Percentiles rank a stretch among this genome's conserved stretches.
Evolutionary conservation across 257 asterid genomes (phyloP).

Genomic region (Solanum dulcamara): DNA sequence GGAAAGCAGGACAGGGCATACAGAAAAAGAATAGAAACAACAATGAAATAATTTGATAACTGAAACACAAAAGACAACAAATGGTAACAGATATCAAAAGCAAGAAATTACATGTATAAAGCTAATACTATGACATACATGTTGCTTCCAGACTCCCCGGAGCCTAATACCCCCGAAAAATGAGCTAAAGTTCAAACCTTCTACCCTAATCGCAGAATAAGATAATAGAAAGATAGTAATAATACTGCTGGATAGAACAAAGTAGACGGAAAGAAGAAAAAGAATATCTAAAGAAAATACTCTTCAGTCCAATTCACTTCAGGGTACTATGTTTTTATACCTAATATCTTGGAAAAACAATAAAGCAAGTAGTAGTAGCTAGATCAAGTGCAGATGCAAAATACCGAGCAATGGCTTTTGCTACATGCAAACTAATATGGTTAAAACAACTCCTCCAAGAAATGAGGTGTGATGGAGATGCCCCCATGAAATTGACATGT

Average conservation of each 20-base stretch:
- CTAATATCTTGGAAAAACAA: too few species aligned
- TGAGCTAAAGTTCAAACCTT: background rate
- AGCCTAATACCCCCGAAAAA: background rate
- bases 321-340: too few species aligned
- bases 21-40: background rate
- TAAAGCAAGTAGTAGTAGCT: too few species aligned
- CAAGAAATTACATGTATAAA: background rate
- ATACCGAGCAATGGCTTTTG: too few species aligned
- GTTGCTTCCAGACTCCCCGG: background rate
- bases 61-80: background rate
- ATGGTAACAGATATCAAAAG: background rate
- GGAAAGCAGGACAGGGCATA: background rate
- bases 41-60: background rate
- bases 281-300: background rate
- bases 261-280: background rate
- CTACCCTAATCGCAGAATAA: background rate
- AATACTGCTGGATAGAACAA: background rate
- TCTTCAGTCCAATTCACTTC: background rate
- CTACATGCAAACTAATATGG: too few species aligned
- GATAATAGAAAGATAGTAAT: background rate
- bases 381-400: too few species aligned
- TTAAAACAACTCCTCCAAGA: too few species aligned
- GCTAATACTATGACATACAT: background rate
- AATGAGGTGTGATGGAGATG: too few species aligned
- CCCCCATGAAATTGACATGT: too few species aligned